These are phyloP conservation scores for Immersiporthe knoxdaviesiana DNA, from an alignment of 2,329 filamentous ascomycete species.

Conservation along the genomic window DNA sequence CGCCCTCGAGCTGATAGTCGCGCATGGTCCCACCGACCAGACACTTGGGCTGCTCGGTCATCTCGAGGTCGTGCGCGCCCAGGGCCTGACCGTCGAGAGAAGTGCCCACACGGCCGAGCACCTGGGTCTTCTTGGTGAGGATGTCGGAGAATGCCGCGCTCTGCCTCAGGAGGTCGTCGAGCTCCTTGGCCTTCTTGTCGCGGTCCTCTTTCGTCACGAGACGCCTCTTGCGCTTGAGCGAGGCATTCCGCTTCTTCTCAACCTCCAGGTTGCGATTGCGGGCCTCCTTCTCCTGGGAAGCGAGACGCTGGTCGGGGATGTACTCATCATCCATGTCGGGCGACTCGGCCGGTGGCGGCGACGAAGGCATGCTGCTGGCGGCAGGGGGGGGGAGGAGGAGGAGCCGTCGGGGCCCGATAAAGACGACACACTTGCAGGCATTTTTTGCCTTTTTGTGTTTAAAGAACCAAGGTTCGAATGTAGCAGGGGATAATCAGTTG, in stretches of 20 bases:
- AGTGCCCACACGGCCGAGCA: slow-evolving; percentile 63
- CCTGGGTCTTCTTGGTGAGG: slow-evolving; percentile 65
- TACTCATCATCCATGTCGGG: slow-evolving; percentile 34
- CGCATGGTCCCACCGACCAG: slow-evolving; percentile 89
- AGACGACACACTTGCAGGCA: slow-evolving; percentile 18
- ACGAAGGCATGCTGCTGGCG: slow-evolving; percentile 43
- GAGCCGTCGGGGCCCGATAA: slow-evolving; percentile 5
- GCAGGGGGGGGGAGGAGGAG: slow-evolving; percentile 6
- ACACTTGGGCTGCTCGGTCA: slow-evolving; percentile 79
- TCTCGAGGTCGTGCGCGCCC: slow-evolving; percentile 69
- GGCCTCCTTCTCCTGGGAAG: slow-evolving; percentile 50
- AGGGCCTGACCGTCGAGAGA: slow-evolving; percentile 62
- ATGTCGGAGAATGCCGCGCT: slow-evolving; percentile 66
- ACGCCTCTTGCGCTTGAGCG: slow-evolving; percentile 51
- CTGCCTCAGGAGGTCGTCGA: slow-evolving; percentile 62
- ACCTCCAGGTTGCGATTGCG: slow-evolving; percentile 51
- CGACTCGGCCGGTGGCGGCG: slow-evolving; percentile 39
- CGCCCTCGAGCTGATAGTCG: slow-evolving; percentile 88
- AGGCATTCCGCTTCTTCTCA: slow-evolving; percentile 48
- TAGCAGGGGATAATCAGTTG: neutral
- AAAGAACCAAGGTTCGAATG: neutral
- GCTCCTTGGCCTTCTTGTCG: slow-evolving; percentile 60
- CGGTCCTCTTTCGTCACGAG: slow-evolving; percentile 55
- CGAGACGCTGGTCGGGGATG: slow-evolving; percentile 36
- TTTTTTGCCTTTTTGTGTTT: no score